phyloP scores from a whole-genome alignment of 345 rosid genomes.

The Eucalyptus cloeziana region DNA sequence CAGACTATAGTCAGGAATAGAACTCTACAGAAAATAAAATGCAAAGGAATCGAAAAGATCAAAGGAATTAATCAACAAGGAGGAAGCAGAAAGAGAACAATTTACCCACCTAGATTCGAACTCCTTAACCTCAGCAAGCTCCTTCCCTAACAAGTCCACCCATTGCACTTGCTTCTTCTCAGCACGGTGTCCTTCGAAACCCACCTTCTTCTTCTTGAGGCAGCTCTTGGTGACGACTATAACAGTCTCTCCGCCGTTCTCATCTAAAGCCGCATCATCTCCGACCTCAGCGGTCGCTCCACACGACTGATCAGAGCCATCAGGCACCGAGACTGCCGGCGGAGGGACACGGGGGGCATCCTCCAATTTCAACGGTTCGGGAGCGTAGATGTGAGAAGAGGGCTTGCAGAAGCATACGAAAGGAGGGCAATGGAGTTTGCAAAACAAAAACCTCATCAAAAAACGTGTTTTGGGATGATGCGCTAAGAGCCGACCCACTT shows the following conservation, averaged over 20 bases:
- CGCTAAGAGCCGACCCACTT: neutral
- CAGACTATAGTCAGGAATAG: neutral
- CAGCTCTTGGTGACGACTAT: constrained; percentile 31
- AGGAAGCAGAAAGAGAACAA: neutral
- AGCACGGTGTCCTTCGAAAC: neutral
- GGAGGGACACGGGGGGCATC: constrained; percentile 26
- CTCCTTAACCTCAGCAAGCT: constrained; percentile 59
- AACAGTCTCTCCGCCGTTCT: neutral
- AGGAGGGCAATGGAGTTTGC: constrained; percentile 57
- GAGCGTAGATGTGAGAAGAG: constrained; percentile 36
- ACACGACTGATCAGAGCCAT: constrained; percentile 13
- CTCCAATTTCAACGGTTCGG: constrained; percentile 45
- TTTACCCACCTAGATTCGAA: constrained; percentile 48
- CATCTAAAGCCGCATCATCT: constrained; percentile 13
- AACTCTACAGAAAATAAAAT: neutral
- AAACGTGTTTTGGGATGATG: neutral
- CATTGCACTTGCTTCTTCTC: constrained; percentile 61
- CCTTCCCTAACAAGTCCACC: constrained; percentile 66
- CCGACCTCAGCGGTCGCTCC: neutral
- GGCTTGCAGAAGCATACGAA: constrained; percentile 70
- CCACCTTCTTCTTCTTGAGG: constrained; percentile 21
- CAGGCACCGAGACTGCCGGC: constrained; percentile 8
- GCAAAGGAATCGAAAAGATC: neutral
- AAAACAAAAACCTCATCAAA: constrained; percentile 63
- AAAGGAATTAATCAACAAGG: neutral